A percentile compares a stretch with the other conserved stretches of the same genome.
These are phyloP conservation scores for Xerocomus potaroensis DNA, from an alignment of 768 basidiomycete species.

Conservation along the genomic window DNA sequence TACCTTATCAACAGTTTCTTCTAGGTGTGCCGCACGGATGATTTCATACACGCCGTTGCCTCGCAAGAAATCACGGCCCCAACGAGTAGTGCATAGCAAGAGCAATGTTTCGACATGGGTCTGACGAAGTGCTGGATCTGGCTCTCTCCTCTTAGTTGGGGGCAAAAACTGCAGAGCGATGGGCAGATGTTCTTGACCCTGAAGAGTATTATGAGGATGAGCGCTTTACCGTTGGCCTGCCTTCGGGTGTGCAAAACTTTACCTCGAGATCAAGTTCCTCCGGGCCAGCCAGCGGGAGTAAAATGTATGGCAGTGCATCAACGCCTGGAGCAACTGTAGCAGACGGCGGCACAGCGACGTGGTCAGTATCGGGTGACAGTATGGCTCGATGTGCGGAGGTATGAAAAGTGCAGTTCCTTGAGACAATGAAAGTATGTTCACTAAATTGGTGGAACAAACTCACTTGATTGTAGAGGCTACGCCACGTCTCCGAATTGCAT, in stretches of 20 bases:
- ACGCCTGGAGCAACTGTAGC: slow-evolving; percentile 65
- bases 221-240: neutral
- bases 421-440: slow-evolving; percentile 8
- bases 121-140: slow-evolving; percentile 69
- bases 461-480: slow-evolving; percentile 87
- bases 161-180: slow-evolving; percentile 85
- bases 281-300: slow-evolving; percentile 89
- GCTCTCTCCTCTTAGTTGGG: slow-evolving; percentile 76
- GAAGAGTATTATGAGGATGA: slow-evolving; percentile 1
- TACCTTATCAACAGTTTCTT: slow-evolving; percentile 77
- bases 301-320: slow-evolving; percentile 76
- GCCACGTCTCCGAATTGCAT: slow-evolving; percentile 83
- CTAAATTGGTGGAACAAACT: slow-evolving; percentile 11
- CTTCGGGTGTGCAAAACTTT: slow-evolving; percentile 13
- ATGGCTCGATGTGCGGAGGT: slow-evolving; percentile 64
- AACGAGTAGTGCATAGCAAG: slow-evolving; percentile 82
- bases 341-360: slow-evolving; percentile 56
- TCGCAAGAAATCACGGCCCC: slow-evolving; percentile 81
- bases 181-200: slow-evolving; percentile 89
- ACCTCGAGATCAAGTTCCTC: slow-evolving; percentile 95
- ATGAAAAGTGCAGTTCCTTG: slow-evolving; percentile 78
- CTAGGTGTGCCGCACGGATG: slow-evolving; percentile 69
- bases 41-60: slow-evolving; percentile 84
- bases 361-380: slow-evolving; percentile 58
- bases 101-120: slow-evolving; percentile 89